Base-by-base conservation (phyloP, 108 stramenopile genomes). In the Nitzschia sp. region DNA sequence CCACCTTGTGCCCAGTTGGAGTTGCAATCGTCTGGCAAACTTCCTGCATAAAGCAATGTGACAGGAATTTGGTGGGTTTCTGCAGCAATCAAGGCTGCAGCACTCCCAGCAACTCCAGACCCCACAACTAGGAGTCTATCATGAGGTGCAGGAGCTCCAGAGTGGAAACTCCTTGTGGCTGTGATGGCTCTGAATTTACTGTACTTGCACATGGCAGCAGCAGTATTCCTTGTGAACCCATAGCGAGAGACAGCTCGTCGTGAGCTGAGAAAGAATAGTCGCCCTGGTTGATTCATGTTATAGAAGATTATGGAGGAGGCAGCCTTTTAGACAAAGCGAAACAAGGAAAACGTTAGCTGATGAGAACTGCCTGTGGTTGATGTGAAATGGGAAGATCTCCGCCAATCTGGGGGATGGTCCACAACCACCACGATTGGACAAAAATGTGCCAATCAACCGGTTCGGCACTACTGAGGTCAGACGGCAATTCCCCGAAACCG, bases 1-100 rank as follows among this genome's bases (percentile, higher is more conserved):
- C 97, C 97, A 3, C 97, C 97, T 75, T 97, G 97, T 0, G 97
- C 97, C 97, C 97, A 97, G 70, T 86, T 95, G 34, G 92, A 93
- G 80, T 97, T 97, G 82, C 97, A 97, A 77, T 96, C 94, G 3
- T 66, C 58, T 2, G 77, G 69, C 7, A 75, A 39, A 41, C 50
- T 56, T 8, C 92, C 92, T 8, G 92, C 92, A 76, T 81, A 90
- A 0, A 93, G 54, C 15, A 93, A 44, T 0, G 87, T 93, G 7
- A 83, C 82, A 6, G 87, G 89, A 38, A 93, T 86, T 25, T 85
- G 59, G 65, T 89, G 71, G 10, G 72, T 78, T 70, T 83, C 79
- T 0, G 92, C 92, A 10, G 92, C 89, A 42, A 85, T 77, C 8
- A 93, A 64, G 5, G 92, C 92, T 0, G 92, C 73, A 20, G 89